Percentiles rank a stretch among this genome's conserved stretches.
Conservation (phyloP, 73 alveolate species). For the Durusdinium trenchii region DNA sequence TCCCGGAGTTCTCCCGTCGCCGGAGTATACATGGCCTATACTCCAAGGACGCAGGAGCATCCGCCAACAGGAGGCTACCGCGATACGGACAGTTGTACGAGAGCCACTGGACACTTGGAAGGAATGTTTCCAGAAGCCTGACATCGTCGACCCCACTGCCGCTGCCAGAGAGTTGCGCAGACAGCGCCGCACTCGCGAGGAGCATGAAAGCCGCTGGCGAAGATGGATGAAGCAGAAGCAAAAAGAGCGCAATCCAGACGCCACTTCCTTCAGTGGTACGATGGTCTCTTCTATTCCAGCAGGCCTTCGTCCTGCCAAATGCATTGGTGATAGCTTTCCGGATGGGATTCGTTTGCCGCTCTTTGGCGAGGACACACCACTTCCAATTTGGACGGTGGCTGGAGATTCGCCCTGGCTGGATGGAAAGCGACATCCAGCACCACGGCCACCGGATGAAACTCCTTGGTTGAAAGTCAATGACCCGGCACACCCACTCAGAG, state of each 20-base stretch:
- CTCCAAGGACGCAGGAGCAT: no score
- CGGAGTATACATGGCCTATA: no score
- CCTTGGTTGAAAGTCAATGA: slow-evolving; percentile 32
- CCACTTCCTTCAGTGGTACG: slow-evolving; percentile 9
- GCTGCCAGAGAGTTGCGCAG: slow-evolving; percentile 63
- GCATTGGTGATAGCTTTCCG: slow-evolving; percentile 90
- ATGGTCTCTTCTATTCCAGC: slow-evolving; percentile 64
- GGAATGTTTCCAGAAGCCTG: slow-evolving; percentile 2
- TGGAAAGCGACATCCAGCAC: slow-evolving; percentile 20
- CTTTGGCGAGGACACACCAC: slow-evolving; percentile 73
- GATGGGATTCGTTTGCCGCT: slow-evolving; percentile 67
- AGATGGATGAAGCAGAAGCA: slow-evolving; percentile 64
- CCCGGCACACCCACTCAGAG: neutral
- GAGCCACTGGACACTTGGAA: slow-evolving; percentile 49
- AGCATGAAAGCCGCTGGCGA: slow-evolving; percentile 80
- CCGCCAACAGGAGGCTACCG: slow-evolving; percentile 7
- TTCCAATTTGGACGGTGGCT: slow-evolving; percentile 68
- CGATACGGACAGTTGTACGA: slow-evolving; percentile 17
- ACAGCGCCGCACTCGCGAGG: slow-evolving; percentile 89
- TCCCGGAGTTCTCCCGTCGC: no score
- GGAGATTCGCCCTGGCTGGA: slow-evolving; percentile 85
- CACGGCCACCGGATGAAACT: slow-evolving; percentile 12
- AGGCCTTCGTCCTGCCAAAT: slow-evolving; percentile 85
- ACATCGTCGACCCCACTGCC: slow-evolving; percentile 15
- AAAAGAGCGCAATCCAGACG: neutral